A percentile compares a stretch with the other conserved stretches of the same genome.
phyloP scores from a whole-genome alignment of 2,329 filamentous ascomycete species.

The Purpureocillium takamizusanense region DNA sequence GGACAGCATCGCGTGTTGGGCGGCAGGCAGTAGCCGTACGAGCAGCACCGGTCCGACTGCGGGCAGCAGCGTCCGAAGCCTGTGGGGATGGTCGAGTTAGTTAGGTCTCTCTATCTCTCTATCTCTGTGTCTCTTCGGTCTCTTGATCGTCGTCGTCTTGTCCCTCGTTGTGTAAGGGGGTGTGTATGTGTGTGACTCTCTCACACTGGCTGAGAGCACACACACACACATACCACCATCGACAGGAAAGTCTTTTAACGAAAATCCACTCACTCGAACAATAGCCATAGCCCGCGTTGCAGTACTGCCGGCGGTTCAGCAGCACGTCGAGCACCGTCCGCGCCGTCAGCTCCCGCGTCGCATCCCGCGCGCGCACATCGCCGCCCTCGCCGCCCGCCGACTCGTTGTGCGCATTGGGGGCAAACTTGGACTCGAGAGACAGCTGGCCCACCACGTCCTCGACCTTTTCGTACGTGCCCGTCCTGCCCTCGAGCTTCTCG shows the following conservation, averaged over 20 bases:
- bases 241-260: too few species aligned
- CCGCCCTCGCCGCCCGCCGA: too few species aligned
- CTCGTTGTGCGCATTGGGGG: neutral
- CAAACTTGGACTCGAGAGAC: slow-evolving; percentile 3
- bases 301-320: slow-evolving; percentile 8
- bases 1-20: slow-evolving; percentile 11
- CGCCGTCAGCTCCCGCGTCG: neutral
- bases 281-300: slow-evolving; percentile 12
- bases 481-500: slow-evolving; percentile 6
- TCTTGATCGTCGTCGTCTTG: too few species aligned
- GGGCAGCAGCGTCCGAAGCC: slow-evolving; percentile 12
- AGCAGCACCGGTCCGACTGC: slow-evolving; percentile 8
- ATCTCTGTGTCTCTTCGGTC: too few species aligned
- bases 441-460: slow-evolving; percentile 5
- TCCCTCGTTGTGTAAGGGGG: too few species aligned
- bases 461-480: slow-evolving; percentile 2
- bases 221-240: too few species aligned
- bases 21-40: slow-evolving; percentile 14
- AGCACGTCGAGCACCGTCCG: slow-evolving; percentile 6
- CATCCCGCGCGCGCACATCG: too few species aligned
- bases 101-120: too few species aligned
- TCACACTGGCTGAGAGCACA: too few species aligned
- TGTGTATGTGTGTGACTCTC: too few species aligned
- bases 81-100: too few species aligned
- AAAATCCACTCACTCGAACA: too few species aligned